Base-by-base conservation (phyloP, 805 yeast species). In the Myxozyma vanderwaltii region DNA sequence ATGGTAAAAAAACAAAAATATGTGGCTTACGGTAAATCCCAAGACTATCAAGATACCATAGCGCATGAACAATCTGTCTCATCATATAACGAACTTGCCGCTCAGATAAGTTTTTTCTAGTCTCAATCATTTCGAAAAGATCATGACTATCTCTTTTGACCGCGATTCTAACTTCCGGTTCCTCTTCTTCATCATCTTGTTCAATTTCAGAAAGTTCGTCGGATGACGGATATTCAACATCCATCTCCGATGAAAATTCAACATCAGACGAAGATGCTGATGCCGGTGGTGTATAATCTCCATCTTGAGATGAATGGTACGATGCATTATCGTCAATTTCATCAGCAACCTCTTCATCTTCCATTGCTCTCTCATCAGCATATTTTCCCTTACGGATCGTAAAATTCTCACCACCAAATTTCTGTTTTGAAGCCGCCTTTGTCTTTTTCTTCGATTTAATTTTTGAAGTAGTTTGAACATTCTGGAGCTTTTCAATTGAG, bases 61-160 rank as follows among this genome's bases (percentile, higher is more conserved):
- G 10, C 40, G 65, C 61, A 33, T 63, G 58, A 17, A 63, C 59
- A 12, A 63, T 40, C 41, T 63, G 66, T 3, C 66, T 62, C 54
- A 62, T 52, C 49, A 63, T 63, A 40, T 63, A 56, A 21, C 66
- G 54, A 13, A 57, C 59, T 39, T 61, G 65, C n/a, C 61, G 57
- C 47, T 63, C 66, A 15, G 52, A 40, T 7, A 63, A 39, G 21
- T 49, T 26, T 35, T 53, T 48, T 17, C 55, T 55, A 4, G 65
- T 46, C 38, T 61, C 65, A 47, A 61, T 61, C 63, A 61, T 58
- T 62, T 95, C 77, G 70, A 89, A 95, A 2, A 86, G 88, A 55
- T 88, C 85, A 0, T 91, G 94, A 67, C 84, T 82, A 35, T 81
- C 79, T 70, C 88, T 95, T 52, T 57, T 51, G 4, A 35, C 17